Evolutionary conservation across 1,284 basidiomycete species (phyloP).

Genomic region (Trametes pubescens): DNA sequence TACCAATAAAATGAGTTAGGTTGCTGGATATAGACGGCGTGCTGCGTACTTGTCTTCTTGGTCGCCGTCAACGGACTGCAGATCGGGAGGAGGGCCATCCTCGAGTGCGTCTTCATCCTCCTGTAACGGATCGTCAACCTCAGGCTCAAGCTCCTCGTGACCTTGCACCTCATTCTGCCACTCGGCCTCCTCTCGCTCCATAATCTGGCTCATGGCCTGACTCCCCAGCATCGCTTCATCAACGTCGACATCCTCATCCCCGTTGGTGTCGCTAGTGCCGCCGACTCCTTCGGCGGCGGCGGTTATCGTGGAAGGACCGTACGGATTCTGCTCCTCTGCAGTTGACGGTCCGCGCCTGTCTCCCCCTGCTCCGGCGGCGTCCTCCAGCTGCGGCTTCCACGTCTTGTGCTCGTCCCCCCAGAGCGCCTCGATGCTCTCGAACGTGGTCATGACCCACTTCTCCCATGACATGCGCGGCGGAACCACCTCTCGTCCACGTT

Average conservation of each 20-base stretch:
- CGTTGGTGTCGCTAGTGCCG: constrained; percentile 27
- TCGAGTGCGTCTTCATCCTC: constrained; percentile 44
- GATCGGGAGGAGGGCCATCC: constrained; percentile 37
- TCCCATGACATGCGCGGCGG: constrained; percentile 52
- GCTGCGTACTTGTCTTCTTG: constrained; percentile 21
- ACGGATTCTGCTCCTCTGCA: constrained; percentile 40
- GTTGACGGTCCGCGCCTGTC: background rate
- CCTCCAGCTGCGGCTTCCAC: constrained; percentile 55
- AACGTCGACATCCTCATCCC: constrained; percentile 52
- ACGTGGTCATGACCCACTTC: constrained; percentile 85
- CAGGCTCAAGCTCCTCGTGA: constrained; percentile 41
- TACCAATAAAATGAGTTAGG: background rate
- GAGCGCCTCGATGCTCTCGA: constrained; percentile 83
- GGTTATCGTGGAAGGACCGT: constrained; percentile 29
- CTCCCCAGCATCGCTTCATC: constrained; percentile 61
- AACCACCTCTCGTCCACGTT: constrained; percentile 46
- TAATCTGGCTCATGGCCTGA: constrained; percentile 56
- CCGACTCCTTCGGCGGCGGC: constrained; percentile 5
- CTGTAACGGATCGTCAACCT: constrained; percentile 38
- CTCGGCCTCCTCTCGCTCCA: constrained; percentile 50
- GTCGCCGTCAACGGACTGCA: constrained; percentile 23
- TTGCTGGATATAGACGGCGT: background rate
- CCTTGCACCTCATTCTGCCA: constrained; percentile 42
- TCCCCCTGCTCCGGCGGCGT: background rate
- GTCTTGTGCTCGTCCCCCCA: constrained; percentile 68